These are phyloP conservation scores for Coniochaeta ligniaria DNA, from an alignment of 2,329 filamentous ascomycete species.

Conservation along the genomic window DNA sequence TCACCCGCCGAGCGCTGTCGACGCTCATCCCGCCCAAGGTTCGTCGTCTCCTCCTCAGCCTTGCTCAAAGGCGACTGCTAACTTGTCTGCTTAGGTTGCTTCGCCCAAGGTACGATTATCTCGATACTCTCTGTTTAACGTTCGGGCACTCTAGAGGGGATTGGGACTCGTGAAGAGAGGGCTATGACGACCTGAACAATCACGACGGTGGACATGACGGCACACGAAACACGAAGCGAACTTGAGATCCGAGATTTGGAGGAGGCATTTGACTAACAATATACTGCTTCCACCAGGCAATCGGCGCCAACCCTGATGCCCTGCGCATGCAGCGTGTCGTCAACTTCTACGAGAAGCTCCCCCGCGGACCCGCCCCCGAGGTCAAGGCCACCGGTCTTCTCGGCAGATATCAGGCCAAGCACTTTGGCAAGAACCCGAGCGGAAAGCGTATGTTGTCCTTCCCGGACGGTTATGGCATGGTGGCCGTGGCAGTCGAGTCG, in stretches of 20 bases:
- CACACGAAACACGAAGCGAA: background rate
- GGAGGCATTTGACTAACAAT: constrained; percentile 26
- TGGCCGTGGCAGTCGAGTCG: background rate
- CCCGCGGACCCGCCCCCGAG: constrained; percentile 83
- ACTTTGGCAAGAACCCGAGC: constrained; percentile 93
- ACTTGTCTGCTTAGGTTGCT: constrained; percentile 52
- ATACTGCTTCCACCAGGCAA: constrained; percentile 54
- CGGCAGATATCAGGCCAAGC: constrained; percentile 80
- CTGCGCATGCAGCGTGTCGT: constrained; percentile 97
- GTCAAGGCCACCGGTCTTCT: constrained; percentile 74
- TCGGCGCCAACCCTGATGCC: constrained; percentile 92
- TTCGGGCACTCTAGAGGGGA: background rate
- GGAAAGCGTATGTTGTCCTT: constrained; percentile 66
- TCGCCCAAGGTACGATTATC: constrained; percentile 68
- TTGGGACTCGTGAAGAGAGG: background rate
- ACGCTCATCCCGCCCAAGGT: constrained; percentile 99
- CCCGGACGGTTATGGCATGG: background rate
- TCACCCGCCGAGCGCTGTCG: constrained; percentile 85
- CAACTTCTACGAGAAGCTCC: constrained; percentile 97
- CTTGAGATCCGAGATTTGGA: background rate
- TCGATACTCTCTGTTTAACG: constrained; percentile 3
- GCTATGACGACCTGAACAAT: background rate
- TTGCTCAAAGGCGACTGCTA: background rate
- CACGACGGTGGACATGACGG: background rate
- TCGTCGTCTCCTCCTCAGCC: constrained; percentile 21